These are phyloP conservation scores for Candida sp. DNA, from an alignment of 1,139 yeast genomes.

Conservation along the genomic window DNA sequence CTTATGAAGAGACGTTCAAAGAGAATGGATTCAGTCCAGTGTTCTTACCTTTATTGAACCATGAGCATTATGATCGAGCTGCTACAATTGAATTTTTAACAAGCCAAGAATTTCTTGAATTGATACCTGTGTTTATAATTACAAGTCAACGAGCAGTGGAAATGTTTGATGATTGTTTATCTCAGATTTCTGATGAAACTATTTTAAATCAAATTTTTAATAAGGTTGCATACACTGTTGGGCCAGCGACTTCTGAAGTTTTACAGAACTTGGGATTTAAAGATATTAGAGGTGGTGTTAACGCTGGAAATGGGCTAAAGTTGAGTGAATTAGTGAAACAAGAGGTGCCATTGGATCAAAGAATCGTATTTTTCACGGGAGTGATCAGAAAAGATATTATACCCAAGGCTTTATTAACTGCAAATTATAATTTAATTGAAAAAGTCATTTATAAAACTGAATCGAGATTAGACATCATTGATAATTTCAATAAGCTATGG, in stretches of 20 bases:
- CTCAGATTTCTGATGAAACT: slow-evolving; percentile 13
- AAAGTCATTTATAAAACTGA: slow-evolving; percentile 68
- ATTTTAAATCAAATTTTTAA: slow-evolving; percentile 24
- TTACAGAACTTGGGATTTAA: slow-evolving; percentile 60
- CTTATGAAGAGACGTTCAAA: slow-evolving; percentile 46
- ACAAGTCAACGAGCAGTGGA: slow-evolving; percentile 95
- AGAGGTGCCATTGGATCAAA: slow-evolving; percentile 13
- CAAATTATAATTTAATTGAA: slow-evolving; percentile 52
- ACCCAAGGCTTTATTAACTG: slow-evolving; percentile 52
- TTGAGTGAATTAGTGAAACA: slow-evolving; percentile 64
- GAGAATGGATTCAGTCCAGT: slow-evolving; percentile 33
- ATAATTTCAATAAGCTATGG: slow-evolving; percentile 24
- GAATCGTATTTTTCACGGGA: slow-evolving; percentile 80
- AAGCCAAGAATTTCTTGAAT: slow-evolving; percentile 31
- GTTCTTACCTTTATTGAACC: slow-evolving; percentile 71
- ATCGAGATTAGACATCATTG: slow-evolving; percentile 42
- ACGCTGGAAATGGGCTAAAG: slow-evolving; percentile 79
- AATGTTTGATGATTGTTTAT: slow-evolving; percentile 51
- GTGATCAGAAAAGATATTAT: slow-evolving; percentile 79
- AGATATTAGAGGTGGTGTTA: slow-evolving; percentile 66
- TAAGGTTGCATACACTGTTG: slow-evolving; percentile 79
- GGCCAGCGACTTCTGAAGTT: slow-evolving; percentile 81
- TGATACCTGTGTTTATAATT: slow-evolving; percentile 53
- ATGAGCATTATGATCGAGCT: slow-evolving; percentile 49
- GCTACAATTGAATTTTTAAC: slow-evolving; percentile 40